Evolutionary conservation across 768 basidiomycete species (phyloP), one percentile per base, ranked within the genome.

Genomic region (Suillus fuscotomentosus): DNA sequence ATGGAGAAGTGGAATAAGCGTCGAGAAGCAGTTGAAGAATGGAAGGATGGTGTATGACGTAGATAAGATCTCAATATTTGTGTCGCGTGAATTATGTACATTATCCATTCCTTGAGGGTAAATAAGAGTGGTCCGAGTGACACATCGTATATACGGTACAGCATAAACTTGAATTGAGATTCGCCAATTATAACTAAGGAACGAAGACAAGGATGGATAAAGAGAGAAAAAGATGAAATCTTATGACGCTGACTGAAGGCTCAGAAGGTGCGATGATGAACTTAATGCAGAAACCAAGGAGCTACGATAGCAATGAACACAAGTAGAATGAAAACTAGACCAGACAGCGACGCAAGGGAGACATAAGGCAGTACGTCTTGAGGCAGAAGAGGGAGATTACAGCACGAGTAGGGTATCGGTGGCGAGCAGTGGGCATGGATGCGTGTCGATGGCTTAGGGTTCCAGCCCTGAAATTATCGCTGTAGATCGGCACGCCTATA

Each of bases 401-500:
- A 66, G 67, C 22, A 56, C 67, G 55, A 66, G 45, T 76, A 76
- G 73, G 76, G 76, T 76, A 76, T 76, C 63, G 50, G 22, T 34
- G 47, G 50, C 34, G 43, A 60, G 53, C 63, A 60, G 62, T 45
- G 53, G 67, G 41, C 41, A 59, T 59, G 57, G 41, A 59, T 60
- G 63, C 67, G 31, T 27, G 63, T 8, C 43, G 68, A 60, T 39
- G 48, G 60, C 56, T 43, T 50, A 57, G 66, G 67, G 75, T 74
- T 48, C 70, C 72, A 62, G 72, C 69, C 72, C 65, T 68, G 67
- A 68, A 61, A 60, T 70, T 60, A 78, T 68, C 77, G 75, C 57
- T 78, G 78, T 51, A 78, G 74, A 68, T 78, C 78, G 45, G 77
- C 78, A 59, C 71, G 77, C 70, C 77, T 78, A 60, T 69, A 39